Evolutionary conservation across 2,329 filamentous ascomycete genomes (phyloP).

Genomic region (Boeremia exigua): DNA sequence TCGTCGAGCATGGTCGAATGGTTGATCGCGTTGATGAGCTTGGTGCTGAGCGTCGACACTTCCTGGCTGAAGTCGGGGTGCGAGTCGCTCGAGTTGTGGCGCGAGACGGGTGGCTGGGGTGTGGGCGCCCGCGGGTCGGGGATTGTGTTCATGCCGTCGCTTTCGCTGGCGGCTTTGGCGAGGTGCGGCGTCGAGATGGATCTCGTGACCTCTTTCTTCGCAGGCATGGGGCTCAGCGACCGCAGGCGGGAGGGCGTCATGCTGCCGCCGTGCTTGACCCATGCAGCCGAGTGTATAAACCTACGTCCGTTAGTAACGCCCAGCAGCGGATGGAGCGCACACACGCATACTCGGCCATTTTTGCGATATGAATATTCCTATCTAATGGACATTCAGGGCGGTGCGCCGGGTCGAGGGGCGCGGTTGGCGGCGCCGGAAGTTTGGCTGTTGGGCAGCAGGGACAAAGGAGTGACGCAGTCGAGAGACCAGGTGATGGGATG

Average conservation of each 20-base stretch:
- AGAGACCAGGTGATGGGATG: constrained; percentile 13
- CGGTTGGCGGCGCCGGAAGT: constrained; percentile 10
- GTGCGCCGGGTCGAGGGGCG: not conserved
- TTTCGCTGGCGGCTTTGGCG: constrained; percentile 42
- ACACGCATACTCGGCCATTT: constrained; percentile 37
- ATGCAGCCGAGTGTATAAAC: constrained; percentile 45
- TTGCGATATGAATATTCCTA: constrained; percentile 11
- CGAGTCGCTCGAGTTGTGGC: constrained; percentile 55
- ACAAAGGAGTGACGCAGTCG: constrained; percentile 43
- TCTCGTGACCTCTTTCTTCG: constrained; percentile 46
- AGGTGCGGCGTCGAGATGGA: constrained; percentile 48
- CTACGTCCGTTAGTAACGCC: constrained; percentile 22
- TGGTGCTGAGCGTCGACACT: constrained; percentile 89
- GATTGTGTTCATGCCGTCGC: constrained; percentile 71
- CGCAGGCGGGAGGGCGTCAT: constrained; percentile 46
- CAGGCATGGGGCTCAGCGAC: constrained; percentile 43
- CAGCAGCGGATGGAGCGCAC: constrained; percentile 4
- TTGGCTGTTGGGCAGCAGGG: constrained; percentile 17
- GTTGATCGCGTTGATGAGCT: constrained; percentile 97
- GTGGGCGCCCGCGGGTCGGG: constrained; percentile 60
- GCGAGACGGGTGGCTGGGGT: constrained; percentile 38
- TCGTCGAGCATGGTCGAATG: constrained; percentile 93
- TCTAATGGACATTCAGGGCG: constrained; percentile 17
- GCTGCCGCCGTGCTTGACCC: constrained; percentile 42
- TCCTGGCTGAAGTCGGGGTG: constrained; percentile 73